Percentiles rank a stretch among this genome's conserved stretches.
Conservation (phyloP, 2,329 filamentous ascomycete genomes). For the Epichloe sp. region DNA sequence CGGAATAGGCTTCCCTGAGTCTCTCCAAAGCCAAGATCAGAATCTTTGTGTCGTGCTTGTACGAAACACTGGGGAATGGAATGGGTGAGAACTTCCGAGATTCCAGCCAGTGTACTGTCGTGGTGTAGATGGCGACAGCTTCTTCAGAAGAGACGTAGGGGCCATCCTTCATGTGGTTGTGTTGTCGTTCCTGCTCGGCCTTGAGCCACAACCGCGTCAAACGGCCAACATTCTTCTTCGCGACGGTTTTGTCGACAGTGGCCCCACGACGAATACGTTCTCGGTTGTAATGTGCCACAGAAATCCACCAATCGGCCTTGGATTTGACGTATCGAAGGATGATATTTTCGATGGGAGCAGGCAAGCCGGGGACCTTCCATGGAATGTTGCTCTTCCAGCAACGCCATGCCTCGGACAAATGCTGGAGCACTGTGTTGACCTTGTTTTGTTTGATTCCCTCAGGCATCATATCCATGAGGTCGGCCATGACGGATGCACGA, state of each 20-base stretch:
- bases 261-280: slow-evolving; percentile 93
- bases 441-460: slow-evolving; percentile 99
- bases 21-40: slow-evolving; percentile 89
- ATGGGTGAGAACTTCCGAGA: slow-evolving; percentile 98
- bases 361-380: slow-evolving; percentile 95
- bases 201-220: slow-evolving; percentile 94
- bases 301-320: slow-evolving; percentile 99
- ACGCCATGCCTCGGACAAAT: slow-evolving; percentile 95
- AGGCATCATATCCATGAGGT: slow-evolving; percentile 99
- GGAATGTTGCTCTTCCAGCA: slow-evolving; percentile 99
- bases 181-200: slow-evolving; percentile 93
- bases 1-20: slow-evolving; percentile 88
- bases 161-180: slow-evolving; percentile 99
- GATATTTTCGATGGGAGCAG: slow-evolving; percentile 96
- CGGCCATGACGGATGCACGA: slow-evolving; percentile 95
- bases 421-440: slow-evolving; percentile 93
- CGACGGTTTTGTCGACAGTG: slow-evolving; percentile 97
- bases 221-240: slow-evolving; percentile 96
- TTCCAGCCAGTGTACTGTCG: slow-evolving; percentile 96
- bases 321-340: slow-evolving; percentile 98
- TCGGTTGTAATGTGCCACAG: slow-evolving; percentile 95
- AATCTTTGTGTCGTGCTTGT: slow-evolving; percentile 99
- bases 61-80: slow-evolving; percentile 95
- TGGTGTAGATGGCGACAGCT: slow-evolving; percentile 96
- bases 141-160: slow-evolving; percentile 98